Percentiles rank a stretch among this genome's conserved stretches.
phyloP scores from a whole-genome alignment of 805 yeast species.

The Lipomyces kockii region DNA sequence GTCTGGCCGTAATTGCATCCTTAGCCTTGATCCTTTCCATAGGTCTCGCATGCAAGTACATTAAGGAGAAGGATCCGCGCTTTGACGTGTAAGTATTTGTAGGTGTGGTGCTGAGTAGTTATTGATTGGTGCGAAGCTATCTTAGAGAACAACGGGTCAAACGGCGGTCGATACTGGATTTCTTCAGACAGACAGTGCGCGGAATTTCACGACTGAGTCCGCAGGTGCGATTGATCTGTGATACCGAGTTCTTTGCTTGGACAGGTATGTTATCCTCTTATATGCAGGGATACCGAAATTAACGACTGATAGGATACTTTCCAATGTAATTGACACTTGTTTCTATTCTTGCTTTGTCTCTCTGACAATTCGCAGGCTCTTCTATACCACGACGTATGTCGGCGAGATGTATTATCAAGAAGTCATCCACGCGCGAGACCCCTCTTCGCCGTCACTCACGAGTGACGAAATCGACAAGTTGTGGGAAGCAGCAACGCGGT shows the following conservation, averaged over 20 bases:
- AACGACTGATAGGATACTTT: slow-evolving; percentile 25
- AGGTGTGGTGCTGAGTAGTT: too few relatives aligned
- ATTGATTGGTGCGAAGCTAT: slow-evolving; percentile 1
- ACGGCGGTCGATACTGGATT: slow-evolving; percentile 12
- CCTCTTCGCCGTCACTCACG: slow-evolving; percentile 50
- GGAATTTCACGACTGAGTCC: slow-evolving; percentile 50
- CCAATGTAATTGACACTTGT: slow-evolving; percentile 27
- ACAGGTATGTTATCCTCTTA: slow-evolving; percentile 47
- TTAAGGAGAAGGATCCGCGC: slow-evolving; percentile 53
- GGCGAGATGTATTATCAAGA: slow-evolving; percentile 60
- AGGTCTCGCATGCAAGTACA: slow-evolving; percentile 48
- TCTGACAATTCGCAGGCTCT: slow-evolving; percentile 51
- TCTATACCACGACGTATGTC: slow-evolving; percentile 68
- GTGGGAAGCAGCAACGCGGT: slow-evolving; percentile 55
- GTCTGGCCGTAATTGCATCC: slow-evolving; percentile 53
- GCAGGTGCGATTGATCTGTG: slow-evolving; percentile 57
- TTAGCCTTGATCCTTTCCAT: slow-evolving; percentile 51
- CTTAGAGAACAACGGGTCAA: slow-evolving; percentile 39
- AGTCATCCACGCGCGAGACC: slow-evolving; percentile 44
- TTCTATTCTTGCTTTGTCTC: not conserved
- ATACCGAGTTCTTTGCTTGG: slow-evolving; percentile 68
- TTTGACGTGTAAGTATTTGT: slow-evolving; percentile 49
- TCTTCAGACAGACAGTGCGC: slow-evolving; percentile 25
- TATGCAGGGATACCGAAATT: not conserved
- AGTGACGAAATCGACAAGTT: slow-evolving; percentile 47